These are phyloP conservation scores for Quercus rubra DNA, from an alignment of 306 rosid species.

Conservation along the genomic window DNA sequence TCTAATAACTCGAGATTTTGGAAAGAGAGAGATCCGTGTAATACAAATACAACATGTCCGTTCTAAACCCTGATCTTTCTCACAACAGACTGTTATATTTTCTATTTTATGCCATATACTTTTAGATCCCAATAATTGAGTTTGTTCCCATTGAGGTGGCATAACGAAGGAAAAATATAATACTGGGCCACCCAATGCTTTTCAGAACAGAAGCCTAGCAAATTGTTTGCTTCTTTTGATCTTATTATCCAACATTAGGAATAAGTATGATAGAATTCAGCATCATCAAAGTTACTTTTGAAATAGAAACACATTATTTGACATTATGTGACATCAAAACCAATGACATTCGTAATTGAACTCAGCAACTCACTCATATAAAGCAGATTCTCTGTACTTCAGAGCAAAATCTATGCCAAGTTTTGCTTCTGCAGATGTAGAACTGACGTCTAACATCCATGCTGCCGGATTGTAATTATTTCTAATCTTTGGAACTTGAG, in stretches of 20 bases:
- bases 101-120: too few species aligned
- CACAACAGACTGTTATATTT: too few species aligned
- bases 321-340: neutral
- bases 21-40: neutral
- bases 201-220: neutral
- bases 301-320: too few species aligned
- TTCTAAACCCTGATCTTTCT: too few species aligned
- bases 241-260: neutral
- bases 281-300: too few species aligned
- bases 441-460: conserved; percentile 74
- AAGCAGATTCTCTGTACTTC: conserved; percentile 41
- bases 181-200: neutral
- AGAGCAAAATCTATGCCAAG: conserved; percentile 63
- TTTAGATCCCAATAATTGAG: too few species aligned
- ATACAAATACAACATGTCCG: neutral
- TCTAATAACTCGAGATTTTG: neutral
- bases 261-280: neutral
- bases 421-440: conserved; percentile 48
- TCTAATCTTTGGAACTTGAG: conserved; percentile 55
- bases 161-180: neutral
- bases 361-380: conserved; percentile 41
- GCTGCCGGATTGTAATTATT: conserved; percentile 68
- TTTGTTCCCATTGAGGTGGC: neutral
- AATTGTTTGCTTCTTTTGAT: neutral
- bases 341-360: neutral